Evolutionary conservation across 1,139 yeast genomes (phyloP), one percentile per base, ranked within the genome.

Genomic region (Yamadazyma pseudoaaseri): DNA sequence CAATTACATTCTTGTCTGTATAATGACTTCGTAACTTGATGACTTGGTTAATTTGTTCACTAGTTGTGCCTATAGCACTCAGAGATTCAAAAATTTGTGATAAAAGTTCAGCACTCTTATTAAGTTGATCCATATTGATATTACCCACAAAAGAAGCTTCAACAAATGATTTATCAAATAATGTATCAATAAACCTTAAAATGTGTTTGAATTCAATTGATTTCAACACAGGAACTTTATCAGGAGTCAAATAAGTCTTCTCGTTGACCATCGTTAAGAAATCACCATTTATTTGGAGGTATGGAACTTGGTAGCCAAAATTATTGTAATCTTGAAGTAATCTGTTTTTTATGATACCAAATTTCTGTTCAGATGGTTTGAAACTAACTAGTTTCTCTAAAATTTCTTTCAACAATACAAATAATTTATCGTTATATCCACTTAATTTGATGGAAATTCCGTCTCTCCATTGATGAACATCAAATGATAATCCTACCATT

Each of bases 131-230:
- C 37, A 73, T 64, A 35, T 70, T 64, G 42, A 84, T 71, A 56
- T 92, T 92, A 20, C 98, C 98, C 45, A 78, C 79, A n/a, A 83
- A 77, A 34, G 89, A 70, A 9, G 79, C 67, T 56, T 90, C 96
- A 18, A 78, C 63, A 49, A 76, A 81, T 23, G 79, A 58, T 29
- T 63, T 62, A 27, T 63, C 65, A 54, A 76, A 62, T 36, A 76
- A 48, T 31, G 70, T 26, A 3, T 70, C 26, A 55, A 69, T 52
- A 71, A 84, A 45, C 44, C 56, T 35, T 8, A 51, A 52, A 31
- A 87, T 54, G 20, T 81, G 78, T 5, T 73, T 70, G 42, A 69
- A 78, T 4, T 68, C 60, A 10, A 83, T 39, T 2, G 39, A 51
- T 12, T 44, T 37, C 33, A 83, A 62, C 17, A 74, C 79, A 1